Evolutionary conservation across 768 basidiomycete species (phyloP).

Genomic region (Mycena venus): DNA sequence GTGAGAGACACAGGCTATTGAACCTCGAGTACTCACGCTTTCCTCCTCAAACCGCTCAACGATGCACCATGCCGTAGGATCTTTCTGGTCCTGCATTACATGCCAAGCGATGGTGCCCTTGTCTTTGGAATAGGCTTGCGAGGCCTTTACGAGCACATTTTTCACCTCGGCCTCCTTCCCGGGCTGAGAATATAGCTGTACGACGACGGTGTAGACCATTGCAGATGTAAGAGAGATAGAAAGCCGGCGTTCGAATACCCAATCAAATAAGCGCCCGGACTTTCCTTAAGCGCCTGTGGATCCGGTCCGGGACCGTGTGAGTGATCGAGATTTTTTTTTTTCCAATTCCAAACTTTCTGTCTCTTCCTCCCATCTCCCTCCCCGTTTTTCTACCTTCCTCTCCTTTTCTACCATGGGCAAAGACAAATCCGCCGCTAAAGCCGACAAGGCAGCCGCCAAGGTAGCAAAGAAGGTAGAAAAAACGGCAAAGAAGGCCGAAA

Average conservation of each 20-base stretch:
- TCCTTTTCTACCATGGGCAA: constrained; percentile 56
- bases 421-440: constrained; percentile 40
- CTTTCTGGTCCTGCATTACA: neutral
- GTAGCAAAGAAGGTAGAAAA: constrained; percentile 56
- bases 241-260: no score
- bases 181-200: neutral
- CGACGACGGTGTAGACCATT: neutral
- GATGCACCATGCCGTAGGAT: neutral
- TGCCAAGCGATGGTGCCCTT: neutral
- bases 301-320: no score
- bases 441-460: constrained; percentile 32
- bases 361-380: constrained; percentile 11
- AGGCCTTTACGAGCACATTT: neutral
- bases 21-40: neutral
- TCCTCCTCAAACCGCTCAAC: neutral
- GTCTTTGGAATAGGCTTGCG: neutral
- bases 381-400: constrained; percentile 8
- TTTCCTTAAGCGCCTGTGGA: no score
- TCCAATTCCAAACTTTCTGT: neutral
- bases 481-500: constrained; percentile 42
- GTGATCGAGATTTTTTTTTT: neutral
- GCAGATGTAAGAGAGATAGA: no score
- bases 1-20: neutral
- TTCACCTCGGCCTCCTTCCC: neutral
- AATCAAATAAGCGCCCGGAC: neutral